Conservation (phyloP, 169 alveolate species). For the Plasmodium gonderi region DNA sequence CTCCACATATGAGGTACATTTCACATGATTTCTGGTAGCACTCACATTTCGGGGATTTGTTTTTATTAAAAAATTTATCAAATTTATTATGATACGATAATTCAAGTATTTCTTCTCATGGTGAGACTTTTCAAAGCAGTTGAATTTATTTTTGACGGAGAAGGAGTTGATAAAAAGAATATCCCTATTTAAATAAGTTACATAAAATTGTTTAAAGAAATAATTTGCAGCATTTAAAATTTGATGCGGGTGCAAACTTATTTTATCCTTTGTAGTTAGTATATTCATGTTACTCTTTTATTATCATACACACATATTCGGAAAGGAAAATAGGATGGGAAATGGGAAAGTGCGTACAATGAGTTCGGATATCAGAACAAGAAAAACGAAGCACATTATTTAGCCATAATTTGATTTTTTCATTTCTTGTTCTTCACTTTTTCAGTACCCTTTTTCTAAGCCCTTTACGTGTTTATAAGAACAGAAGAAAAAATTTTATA, state of each 20-base stretch:
- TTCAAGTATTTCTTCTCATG: not conserved
- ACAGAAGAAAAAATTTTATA: not conserved
- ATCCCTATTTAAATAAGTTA: not conserved
- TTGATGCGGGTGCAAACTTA: not conserved
- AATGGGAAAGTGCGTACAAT: not conserved
- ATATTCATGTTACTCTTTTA: not conserved
- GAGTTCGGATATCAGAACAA: not conserved
- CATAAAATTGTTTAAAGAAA: not conserved
- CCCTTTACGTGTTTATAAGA: not conserved
- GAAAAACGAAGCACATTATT: not conserved
- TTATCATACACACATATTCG: not conserved
- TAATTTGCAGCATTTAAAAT: not conserved
- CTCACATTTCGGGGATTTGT: not conserved
- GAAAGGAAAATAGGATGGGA: not conserved
- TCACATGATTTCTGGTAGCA: not conserved
- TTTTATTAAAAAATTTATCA: not conserved
- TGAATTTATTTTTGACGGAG: not conserved
- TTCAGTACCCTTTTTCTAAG: not conserved
- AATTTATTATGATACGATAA: not conserved
- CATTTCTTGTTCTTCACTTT: not conserved
- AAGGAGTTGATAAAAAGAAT: not conserved
- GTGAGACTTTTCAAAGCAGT: not conserved
- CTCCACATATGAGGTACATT: not conserved
- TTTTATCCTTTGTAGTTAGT: not conserved
- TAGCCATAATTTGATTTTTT: not conserved